A percentile compares a stretch with the other conserved stretches of the same genome.
Evolutionary conservation across 2,329 filamentous ascomycete genomes (phyloP).

Genomic region (Coniochaeta sp.): DNA sequence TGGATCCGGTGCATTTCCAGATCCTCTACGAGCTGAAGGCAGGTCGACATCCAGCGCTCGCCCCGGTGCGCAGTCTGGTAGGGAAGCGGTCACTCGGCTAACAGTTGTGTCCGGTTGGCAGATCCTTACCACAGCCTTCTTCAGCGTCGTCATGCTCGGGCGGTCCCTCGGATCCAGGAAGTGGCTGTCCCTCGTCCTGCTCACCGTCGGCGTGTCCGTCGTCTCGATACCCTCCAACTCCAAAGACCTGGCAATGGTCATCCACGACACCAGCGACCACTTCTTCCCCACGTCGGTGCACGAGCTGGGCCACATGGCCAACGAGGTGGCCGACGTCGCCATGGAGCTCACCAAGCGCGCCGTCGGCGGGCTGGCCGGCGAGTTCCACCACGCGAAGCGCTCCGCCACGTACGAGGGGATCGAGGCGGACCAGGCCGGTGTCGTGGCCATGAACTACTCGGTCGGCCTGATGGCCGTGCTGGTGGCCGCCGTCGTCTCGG

Average conservation of each 20-base stretch:
- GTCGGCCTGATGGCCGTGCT: constrained; percentile 75
- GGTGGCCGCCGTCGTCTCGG: constrained; percentile 71
- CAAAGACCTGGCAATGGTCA: constrained; percentile 47
- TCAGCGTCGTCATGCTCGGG: constrained; percentile 72
- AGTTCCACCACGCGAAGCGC: constrained; percentile 55
- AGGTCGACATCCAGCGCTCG: constrained; percentile 8
- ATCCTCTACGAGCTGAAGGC: constrained; percentile 88
- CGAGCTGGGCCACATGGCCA: constrained; percentile 61
- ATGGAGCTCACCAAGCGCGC: constrained; percentile 42
- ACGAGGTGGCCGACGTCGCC: constrained; percentile 40
- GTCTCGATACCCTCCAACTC: constrained; percentile 68
- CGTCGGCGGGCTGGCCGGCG: constrained; percentile 25
- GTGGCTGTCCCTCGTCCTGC: constrained; percentile 72
- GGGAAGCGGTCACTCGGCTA: neutral
- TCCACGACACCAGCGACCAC: constrained; percentile 56
- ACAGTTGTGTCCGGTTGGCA: constrained; percentile 19
- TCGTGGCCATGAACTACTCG: constrained; percentile 63
- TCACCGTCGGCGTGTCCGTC: constrained; percentile 76
- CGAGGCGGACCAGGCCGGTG: constrained; percentile 50
- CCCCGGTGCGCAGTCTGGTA: neutral
- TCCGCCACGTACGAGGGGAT: constrained; percentile 92
- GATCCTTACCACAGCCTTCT: constrained; percentile 83
- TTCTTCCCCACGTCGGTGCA: constrained; percentile 76
- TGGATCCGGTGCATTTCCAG: constrained; percentile 90
- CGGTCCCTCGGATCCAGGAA: constrained; percentile 63